Conservation (phyloP, 208 protist genomes). For the Wallacemonas sp. region DNA sequence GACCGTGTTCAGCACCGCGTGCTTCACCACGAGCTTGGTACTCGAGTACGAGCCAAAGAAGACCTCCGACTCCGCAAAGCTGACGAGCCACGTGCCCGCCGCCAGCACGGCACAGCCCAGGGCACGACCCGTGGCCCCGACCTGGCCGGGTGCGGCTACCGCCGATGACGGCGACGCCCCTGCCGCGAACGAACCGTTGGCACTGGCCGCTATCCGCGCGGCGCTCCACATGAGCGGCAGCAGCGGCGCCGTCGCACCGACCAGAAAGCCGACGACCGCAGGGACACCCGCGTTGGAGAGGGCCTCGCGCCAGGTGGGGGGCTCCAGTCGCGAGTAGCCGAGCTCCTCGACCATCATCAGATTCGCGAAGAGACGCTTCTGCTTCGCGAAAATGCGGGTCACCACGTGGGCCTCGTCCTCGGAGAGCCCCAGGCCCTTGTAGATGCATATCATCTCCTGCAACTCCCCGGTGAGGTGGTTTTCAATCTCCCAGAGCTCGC, state of each 20-base stretch:
- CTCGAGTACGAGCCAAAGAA: slow-evolving; percentile 82
- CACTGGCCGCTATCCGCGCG: slow-evolving; percentile 1
- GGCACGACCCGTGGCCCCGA: background rate
- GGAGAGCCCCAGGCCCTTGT: slow-evolving; percentile 87
- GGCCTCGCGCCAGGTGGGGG: slow-evolving; percentile 62
- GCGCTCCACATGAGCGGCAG: slow-evolving; percentile 27
- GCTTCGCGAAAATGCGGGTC: slow-evolving; percentile 84
- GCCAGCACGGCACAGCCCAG: slow-evolving; percentile 29
- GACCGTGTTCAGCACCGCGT: slow-evolving; percentile 36
- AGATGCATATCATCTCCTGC: slow-evolving; percentile 94
- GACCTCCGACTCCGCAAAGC: slow-evolving; percentile 66
- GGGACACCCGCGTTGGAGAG: slow-evolving; percentile 64
- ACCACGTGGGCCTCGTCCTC: slow-evolving; percentile 87
- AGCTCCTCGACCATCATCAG: slow-evolving; percentile 96
- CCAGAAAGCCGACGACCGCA: slow-evolving; percentile 50
- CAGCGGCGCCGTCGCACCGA: slow-evolving; percentile 42
- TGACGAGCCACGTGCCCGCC: slow-evolving; percentile 30
- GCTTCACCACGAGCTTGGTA: slow-evolving; percentile 26
- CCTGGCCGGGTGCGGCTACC: slow-evolving; percentile 1
- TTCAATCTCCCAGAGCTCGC: slow-evolving; percentile 95
- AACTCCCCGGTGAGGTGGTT: slow-evolving; percentile 91
- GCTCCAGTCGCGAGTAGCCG: slow-evolving; percentile 85
- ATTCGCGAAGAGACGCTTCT: slow-evolving; percentile 87
- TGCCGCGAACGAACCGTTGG: too few relatives aligned
- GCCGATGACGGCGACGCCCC: too few relatives aligned